A percentile compares a stretch with the other conserved stretches of the same genome.
These are phyloP conservation scores for Cercospora janseana DNA, from an alignment of 2,329 filamentous ascomycete species.

Conservation along the genomic window DNA sequence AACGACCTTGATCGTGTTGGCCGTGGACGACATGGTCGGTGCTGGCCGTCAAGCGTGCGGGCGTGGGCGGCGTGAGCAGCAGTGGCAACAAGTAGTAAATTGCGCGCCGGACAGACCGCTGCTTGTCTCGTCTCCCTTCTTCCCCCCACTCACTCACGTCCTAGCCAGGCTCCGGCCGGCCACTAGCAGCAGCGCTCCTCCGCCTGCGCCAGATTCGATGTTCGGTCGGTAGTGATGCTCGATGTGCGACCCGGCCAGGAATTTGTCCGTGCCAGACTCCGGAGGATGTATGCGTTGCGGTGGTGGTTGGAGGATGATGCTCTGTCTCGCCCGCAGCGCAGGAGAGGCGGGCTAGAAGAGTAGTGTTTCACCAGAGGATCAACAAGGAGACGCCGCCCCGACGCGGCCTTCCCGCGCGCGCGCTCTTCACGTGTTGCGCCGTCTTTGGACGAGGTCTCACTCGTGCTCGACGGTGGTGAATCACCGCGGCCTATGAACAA, in stretches of 20 bases:
- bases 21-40: constrained; percentile 30
- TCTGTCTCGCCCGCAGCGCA: constrained; percentile 3
- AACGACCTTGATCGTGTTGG: constrained; percentile 65
- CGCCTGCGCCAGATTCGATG: neutral
- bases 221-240: constrained; percentile 6
- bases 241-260: neutral
- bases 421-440: neutral
- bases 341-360: constrained; percentile 2
- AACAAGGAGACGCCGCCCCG: constrained; percentile 9
- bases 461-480: too few species aligned
- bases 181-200: neutral
- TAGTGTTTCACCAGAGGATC: constrained; percentile 8
- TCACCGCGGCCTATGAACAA: neutral
- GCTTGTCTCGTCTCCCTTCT: constrained; percentile 5
- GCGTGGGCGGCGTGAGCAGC: neutral
- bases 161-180: neutral
- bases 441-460: too few species aligned
- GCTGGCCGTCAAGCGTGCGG: constrained; percentile 7
- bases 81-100: constrained; percentile 1
- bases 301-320: neutral
- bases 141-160: neutral
- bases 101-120: constrained; percentile 5
- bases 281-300: neutral
- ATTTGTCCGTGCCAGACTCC: constrained; percentile 3
- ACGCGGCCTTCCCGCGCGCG: constrained; percentile 6